phyloP scores from a whole-genome alignment of 2,329 filamentous ascomycete genomes.

The Aspergillus phoenicis region DNA sequence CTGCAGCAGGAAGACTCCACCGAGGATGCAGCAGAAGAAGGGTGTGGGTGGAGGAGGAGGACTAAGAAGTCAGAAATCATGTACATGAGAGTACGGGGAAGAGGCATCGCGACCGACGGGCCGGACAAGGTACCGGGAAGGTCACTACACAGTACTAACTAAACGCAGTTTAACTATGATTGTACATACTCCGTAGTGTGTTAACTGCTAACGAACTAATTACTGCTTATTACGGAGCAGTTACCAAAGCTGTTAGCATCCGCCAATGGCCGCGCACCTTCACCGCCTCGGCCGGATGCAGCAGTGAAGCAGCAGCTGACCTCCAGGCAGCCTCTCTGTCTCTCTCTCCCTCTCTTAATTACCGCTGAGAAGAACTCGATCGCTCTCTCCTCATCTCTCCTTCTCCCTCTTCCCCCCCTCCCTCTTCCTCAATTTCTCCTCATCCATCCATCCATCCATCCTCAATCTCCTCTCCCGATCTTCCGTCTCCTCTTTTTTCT shows the following conservation, averaged over 20 bases:
- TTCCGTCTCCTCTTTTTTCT: conserved; percentile 8
- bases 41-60: background rate
- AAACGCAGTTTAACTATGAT: too few species aligned
- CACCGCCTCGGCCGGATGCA: conserved; percentile 32
- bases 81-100: background rate
- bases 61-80: too few species aligned
- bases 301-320: conserved; percentile 18
- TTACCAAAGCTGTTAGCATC: background rate
- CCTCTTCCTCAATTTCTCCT: background rate
- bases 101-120: background rate
- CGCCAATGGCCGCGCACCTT: conserved; percentile 13
- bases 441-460: conserved; percentile 18
- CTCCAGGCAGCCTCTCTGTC: conserved; percentile 17
- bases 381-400: conserved; percentile 22
- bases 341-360: conserved; percentile 14
- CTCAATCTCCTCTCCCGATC: conserved; percentile 5
- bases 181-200: too few species aligned
- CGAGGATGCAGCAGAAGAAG: background rate
- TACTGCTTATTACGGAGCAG: too few species aligned
- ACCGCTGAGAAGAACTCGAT: background rate
- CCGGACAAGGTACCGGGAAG: background rate
- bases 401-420: conserved; percentile 20
- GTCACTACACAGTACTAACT: background rate
- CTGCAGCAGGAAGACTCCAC: background rate
- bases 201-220: too few species aligned